Percentiles rank a stretch among this genome's conserved stretches.
phyloP scores from a whole-genome alignment of 2,329 filamentous ascomycete genomes.

The Colletotrichum tabaci region DNA sequence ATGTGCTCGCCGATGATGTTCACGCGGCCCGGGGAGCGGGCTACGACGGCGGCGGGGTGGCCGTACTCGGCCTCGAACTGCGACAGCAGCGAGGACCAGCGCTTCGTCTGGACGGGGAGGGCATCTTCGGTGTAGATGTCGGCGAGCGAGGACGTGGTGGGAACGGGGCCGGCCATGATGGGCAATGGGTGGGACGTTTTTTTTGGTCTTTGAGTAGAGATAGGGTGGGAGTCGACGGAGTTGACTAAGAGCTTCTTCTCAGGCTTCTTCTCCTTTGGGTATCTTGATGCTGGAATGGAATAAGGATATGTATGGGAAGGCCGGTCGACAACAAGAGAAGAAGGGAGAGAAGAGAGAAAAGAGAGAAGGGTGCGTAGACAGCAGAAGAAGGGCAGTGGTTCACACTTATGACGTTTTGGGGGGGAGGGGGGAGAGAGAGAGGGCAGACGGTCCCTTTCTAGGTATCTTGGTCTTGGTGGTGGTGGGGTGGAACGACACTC shows the following conservation, averaged over 20 bases:
- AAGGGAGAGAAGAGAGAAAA: neutral
- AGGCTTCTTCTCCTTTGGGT: neutral
- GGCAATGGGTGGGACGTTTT: constrained; percentile 7
- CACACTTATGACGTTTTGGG: constrained; percentile 34
- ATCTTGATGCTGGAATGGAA: neutral
- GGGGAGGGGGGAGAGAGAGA: neutral
- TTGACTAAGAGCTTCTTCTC: too few relatives aligned
- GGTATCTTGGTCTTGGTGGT: constrained; percentile 19
- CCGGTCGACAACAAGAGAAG: neutral
- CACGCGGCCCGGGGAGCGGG: constrained; percentile 92
- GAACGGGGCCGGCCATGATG: constrained; percentile 74
- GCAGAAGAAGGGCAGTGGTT: neutral
- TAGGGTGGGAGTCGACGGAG: constrained; percentile 33
- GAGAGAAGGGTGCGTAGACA: neutral
- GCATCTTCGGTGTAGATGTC: constrained; percentile 88
- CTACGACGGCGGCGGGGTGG: constrained; percentile 81
- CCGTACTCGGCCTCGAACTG: constrained; percentile 81
- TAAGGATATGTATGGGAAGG: neutral
- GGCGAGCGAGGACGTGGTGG: constrained; percentile 79
- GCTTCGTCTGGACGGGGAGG: constrained; percentile 74
- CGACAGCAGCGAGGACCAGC: constrained; percentile 83
- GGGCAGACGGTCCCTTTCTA: too few relatives aligned
- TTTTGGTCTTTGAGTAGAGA: constrained; percentile 40
- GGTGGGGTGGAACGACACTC: constrained; percentile 28
- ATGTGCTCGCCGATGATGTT: constrained; percentile 99